Percentiles rank a stretch among this genome's conserved stretches.
These are phyloP conservation scores for Clavulina sp. DNA, from an alignment of 768 basidiomycete species.

Conservation along the genomic window DNA sequence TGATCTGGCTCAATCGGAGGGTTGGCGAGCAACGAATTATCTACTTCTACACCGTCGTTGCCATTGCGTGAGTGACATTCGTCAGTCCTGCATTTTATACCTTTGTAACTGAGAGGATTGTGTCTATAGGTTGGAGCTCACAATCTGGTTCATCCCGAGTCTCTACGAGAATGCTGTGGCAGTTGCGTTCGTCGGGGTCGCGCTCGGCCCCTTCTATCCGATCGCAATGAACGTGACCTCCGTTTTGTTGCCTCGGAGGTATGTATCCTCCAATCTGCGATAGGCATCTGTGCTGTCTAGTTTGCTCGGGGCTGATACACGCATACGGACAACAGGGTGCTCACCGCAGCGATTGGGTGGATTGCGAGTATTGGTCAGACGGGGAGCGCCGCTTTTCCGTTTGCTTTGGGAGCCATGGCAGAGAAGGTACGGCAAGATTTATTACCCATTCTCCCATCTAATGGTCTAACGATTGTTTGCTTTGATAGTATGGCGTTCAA, in stretches of 20 bases:
- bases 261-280: too few relatives aligned
- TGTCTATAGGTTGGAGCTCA: slow-evolving; percentile 29
- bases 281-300: too few relatives aligned
- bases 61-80: slow-evolving; percentile 15
- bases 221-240: slow-evolving; percentile 53
- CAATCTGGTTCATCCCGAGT: slow-evolving; percentile 39
- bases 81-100: background rate
- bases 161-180: slow-evolving; percentile 36
- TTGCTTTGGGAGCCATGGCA: slow-evolving; percentile 8
- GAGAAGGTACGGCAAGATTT: background rate
- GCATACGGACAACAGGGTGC: slow-evolving; percentile 27
- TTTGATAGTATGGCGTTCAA: background rate
- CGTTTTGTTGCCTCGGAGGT: slow-evolving; percentile 47
- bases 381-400: slow-evolving; percentile 23
- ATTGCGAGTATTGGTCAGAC: slow-evolving; percentile 22
- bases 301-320: too few relatives aligned
- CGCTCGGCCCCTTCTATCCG: slow-evolving; percentile 35
- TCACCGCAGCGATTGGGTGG: slow-evolving; percentile 34
- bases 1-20: slow-evolving; percentile 34
- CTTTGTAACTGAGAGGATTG: background rate
- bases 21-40: slow-evolving; percentile 21
- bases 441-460: too few relatives aligned
- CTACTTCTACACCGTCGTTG: slow-evolving; percentile 20
- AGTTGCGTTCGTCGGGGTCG: slow-evolving; percentile 35
- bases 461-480: background rate